phyloP scores from a whole-genome alignment of 2,329 filamentous ascomycete species.

The Boeremia lycopersici region DNA sequence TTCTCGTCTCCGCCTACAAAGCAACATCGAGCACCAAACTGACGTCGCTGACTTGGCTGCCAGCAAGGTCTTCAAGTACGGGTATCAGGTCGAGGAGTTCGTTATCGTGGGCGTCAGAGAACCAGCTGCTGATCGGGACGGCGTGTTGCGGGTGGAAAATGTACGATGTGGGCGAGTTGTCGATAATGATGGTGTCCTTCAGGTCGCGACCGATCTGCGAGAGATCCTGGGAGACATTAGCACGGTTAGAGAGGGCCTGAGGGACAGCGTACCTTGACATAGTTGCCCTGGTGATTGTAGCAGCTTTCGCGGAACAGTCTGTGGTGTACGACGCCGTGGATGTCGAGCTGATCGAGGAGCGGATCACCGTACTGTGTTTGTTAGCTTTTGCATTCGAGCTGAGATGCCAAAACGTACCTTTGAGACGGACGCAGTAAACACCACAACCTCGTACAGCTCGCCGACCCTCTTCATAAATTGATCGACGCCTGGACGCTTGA shows the following conservation, averaged over 20 bases:
- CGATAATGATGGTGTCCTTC: constrained; percentile 98
- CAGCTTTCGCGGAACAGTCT: constrained; percentile 96
- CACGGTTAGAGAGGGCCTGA: neutral
- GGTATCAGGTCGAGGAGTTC: constrained; percentile 97
- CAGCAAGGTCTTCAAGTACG: constrained; percentile 94
- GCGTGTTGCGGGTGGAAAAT: constrained; percentile 99
- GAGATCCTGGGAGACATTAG: constrained; percentile 66
- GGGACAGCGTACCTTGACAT: constrained; percentile 72
- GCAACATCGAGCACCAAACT: constrained; percentile 94
- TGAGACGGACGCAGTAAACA: constrained; percentile 97
- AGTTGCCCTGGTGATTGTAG: constrained; percentile 99
- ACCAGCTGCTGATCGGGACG: constrained; percentile 99
- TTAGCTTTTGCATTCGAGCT: constrained; percentile 16
- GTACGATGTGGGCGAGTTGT: constrained; percentile 98
- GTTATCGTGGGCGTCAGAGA: constrained; percentile 98
- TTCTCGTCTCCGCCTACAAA: constrained; percentile 54
- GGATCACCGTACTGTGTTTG: constrained; percentile 84
- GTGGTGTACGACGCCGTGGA: constrained; percentile 95
- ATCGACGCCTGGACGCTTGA: constrained; percentile 97
- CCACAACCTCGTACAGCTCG: constrained; percentile 96
- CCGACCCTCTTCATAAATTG: constrained; percentile 99
- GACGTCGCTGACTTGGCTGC: constrained; percentile 87
- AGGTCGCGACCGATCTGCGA: constrained; percentile 96
- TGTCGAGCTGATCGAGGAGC: constrained; percentile 92
- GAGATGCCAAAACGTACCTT: constrained; percentile 65